Percentiles rank a stretch among this genome's conserved stretches.
phyloP scores from a whole-genome alignment of 495 filamentous ascomycete species.

The Chaetomidium leptoderma region DNA sequence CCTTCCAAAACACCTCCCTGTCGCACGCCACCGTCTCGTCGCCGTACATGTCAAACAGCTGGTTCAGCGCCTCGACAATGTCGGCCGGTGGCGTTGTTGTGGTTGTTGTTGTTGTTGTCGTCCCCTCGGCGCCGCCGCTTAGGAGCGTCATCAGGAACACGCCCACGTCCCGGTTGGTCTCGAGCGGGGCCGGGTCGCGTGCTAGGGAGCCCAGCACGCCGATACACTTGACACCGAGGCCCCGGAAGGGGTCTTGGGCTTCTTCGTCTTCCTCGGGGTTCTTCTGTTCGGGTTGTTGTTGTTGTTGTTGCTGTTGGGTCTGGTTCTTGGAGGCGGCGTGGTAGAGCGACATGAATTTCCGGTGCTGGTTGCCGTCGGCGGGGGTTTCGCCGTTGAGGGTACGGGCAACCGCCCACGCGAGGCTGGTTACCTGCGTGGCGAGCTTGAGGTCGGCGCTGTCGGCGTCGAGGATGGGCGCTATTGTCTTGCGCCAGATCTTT shows the following conservation, averaged over 20 bases:
- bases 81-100: constrained; percentile 42
- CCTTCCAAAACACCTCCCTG: constrained; percentile 56
- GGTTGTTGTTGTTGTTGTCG: no score
- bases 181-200: constrained; percentile 39
- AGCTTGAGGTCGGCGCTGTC: constrained; percentile 57
- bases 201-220: constrained; percentile 58
- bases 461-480: constrained; percentile 49
- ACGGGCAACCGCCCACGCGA: constrained; percentile 59
- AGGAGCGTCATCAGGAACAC: constrained; percentile 55
- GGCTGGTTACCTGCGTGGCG: constrained; percentile 52
- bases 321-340: constrained; percentile 47
- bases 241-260: constrained; percentile 44
- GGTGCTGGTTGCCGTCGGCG: constrained; percentile 45
- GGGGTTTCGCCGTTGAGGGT: constrained; percentile 45
- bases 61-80: constrained; percentile 54
- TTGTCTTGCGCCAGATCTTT: constrained; percentile 49
- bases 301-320: constrained; percentile 1
- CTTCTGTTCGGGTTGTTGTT: constrained; percentile 11
- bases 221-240: constrained; percentile 56
- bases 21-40: constrained; percentile 53
- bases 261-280: constrained; percentile 23
- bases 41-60: constrained; percentile 59
- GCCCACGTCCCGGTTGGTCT: constrained; percentile 53
- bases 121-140: constrained; percentile 34
- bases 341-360: constrained; percentile 58